phyloP scores from a whole-genome alignment of 78 protist species.

The Chrysochromulina tobinii region DNA sequence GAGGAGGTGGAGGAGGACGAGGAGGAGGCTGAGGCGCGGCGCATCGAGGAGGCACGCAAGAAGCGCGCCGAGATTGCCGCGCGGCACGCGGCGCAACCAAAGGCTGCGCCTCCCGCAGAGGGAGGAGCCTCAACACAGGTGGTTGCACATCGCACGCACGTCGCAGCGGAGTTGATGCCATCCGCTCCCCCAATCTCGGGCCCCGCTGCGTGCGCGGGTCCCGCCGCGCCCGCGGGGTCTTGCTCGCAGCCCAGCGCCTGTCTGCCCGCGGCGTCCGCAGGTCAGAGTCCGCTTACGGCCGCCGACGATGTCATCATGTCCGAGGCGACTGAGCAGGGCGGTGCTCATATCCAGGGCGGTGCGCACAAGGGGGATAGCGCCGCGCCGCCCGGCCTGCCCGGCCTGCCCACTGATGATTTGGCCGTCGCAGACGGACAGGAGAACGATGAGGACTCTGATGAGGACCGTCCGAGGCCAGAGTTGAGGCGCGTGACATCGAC shows the following conservation, averaged over 20 bases:
- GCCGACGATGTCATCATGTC: not conserved
- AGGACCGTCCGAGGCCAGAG: not conserved
- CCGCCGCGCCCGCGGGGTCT: not conserved
- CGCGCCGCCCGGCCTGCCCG: no score
- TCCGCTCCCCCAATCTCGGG: not conserved
- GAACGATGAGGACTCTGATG: not conserved
- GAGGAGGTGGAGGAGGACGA: constrained; percentile 4
- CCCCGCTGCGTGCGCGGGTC: not conserved
- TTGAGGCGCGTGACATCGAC: not conserved
- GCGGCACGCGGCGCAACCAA: not conserved
- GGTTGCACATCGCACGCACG: not conserved
- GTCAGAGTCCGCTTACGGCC: not conserved
- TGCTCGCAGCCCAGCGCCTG: not conserved
- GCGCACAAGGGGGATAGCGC: no score
- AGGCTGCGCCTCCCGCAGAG: not conserved
- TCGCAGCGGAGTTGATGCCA: not conserved
- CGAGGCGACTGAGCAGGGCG: not conserved
- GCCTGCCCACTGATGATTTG: no score
- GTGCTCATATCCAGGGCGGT: no score
- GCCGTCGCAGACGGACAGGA: no score
- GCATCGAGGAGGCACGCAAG: not conserved
- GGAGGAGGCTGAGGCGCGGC: not conserved
- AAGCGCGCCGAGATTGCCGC: not conserved
- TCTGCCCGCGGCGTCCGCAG: not conserved
- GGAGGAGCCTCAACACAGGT: not conserved